Evolutionary conservation across 1,139 yeast genomes (phyloP), one percentile per base, ranked within the genome.

Genomic region (Geotrichum restrictum): DNA sequence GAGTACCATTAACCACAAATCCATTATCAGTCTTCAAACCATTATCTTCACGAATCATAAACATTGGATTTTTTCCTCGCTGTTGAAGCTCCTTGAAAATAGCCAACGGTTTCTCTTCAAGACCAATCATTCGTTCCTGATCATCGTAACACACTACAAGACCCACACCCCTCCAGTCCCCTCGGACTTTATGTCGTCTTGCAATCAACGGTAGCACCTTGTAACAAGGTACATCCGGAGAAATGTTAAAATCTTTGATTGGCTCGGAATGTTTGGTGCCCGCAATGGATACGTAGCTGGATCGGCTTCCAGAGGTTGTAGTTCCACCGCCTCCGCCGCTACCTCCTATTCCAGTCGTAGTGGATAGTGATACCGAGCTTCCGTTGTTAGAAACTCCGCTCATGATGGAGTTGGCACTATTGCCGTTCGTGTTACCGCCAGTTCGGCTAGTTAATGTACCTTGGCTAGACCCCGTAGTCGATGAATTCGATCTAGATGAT

Each of bases 81-180:
- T 88, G 96, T 64, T 83, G 93, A 45, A 93, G 73, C 64, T 86
- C 96, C 66, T 88, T 87, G 66, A 88, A 88, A n/a, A 91, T 83
- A 31, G 81, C 76, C 14, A 91, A 93, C 0, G 98, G 98, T 65
- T 83, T 86, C 64, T 93, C 98, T 34, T 88, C 88, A 59, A 87
- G 74, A 45, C 87, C 88, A 48, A 93, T 71, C 16, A 89, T 82
- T 22, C 98, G 74, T 64, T 93, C 98, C 63, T 85, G 85, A 66
- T 89, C 96, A 18, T 94, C 96, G 66, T 88, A 89, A 64, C 95
- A 87, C 14, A 93, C 87, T 27, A 91, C 91, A 53, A 93, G 74
- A 1, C 93, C 96, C 64, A 89, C 91, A 61, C 88, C 86, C 52
- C 86, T 78, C 94, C 96, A 87, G 65, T 89, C 96, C 51, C 81